phyloP scores from a whole-genome alignment of 2,329 filamentous ascomycete genomes.

The Leptographium galeiforme region DNA sequence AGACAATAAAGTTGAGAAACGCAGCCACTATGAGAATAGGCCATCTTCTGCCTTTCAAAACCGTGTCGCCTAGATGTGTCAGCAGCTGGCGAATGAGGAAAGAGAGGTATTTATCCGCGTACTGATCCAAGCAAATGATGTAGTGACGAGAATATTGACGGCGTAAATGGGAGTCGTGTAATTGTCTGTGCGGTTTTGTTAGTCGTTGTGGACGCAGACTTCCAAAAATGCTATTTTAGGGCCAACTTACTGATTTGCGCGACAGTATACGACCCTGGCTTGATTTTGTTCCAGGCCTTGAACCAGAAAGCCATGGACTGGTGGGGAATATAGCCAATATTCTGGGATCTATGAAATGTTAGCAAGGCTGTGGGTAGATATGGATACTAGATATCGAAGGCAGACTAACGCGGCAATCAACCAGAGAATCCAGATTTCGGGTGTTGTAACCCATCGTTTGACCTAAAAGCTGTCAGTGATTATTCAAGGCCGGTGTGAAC shows the following conservation, averaged over 20 bases:
- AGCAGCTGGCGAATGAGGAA: background rate
- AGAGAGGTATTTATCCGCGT: background rate
- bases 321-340: background rate
- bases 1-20: background rate
- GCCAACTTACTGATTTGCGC: conserved; percentile 4
- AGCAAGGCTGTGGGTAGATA: background rate
- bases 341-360: background rate
- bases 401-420: conserved; percentile 4
- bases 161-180: conserved; percentile 9
- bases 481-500: too few species aligned
- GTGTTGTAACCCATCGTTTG: conserved; percentile 2
- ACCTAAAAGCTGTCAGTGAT: background rate
- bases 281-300: conserved; percentile 9
- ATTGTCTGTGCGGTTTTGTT: conserved; percentile 3
- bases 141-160: conserved; percentile 2
- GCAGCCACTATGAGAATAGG: conserved; percentile 2
- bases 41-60: conserved; percentile 6
- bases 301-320: conserved; percentile 9
- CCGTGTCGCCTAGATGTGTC: background rate
- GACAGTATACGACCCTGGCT: conserved; percentile 5
- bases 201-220: background rate
- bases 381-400: background rate
- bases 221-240: too few species aligned
- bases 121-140: conserved; percentile 6
- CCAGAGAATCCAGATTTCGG: conserved; percentile 9